Conservation (phyloP, 192 early-diverging fungal genomes). For the Jimgerdemannia flammicorona region DNA sequence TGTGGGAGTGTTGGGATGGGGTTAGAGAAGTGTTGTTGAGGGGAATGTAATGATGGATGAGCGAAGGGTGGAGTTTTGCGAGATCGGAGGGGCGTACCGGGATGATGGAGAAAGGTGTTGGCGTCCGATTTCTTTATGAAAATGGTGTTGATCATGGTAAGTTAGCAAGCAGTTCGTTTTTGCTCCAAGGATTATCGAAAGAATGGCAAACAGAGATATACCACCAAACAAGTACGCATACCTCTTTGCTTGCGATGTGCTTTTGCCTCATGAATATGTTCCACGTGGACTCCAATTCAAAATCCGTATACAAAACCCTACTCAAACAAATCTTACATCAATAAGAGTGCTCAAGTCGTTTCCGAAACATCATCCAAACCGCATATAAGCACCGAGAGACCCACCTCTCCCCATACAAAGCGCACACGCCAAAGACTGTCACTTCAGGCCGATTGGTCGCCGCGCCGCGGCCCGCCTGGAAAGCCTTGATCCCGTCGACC, state of each 20-base stretch:
- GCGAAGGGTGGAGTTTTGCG: no score
- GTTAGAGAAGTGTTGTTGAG: no score
- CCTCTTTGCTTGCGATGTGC: neutral
- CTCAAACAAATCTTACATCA: neutral
- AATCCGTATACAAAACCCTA: neutral
- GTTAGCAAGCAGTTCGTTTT: neutral
- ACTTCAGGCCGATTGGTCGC: neutral
- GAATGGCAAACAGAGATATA: neutral
- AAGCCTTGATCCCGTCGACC: neutral
- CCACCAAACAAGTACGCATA: neutral
- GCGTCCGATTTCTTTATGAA: neutral
- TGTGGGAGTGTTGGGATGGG: no score
- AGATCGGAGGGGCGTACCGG: neutral
- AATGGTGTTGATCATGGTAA: neutral
- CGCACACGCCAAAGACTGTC: neutral
- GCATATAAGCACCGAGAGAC: no score
- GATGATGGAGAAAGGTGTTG: neutral
- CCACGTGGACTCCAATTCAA: neutral
- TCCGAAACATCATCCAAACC: no score
- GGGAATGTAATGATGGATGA: no score
- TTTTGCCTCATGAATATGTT: neutral
- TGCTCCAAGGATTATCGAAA: no score
- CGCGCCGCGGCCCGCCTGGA: neutral
- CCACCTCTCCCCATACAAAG: neutral
- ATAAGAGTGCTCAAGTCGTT: neutral